Evolutionary conservation across 805 yeast genomes (phyloP), one percentile per base, ranked within the genome.

Genomic region (Teunomyces funiuensis): DNA sequence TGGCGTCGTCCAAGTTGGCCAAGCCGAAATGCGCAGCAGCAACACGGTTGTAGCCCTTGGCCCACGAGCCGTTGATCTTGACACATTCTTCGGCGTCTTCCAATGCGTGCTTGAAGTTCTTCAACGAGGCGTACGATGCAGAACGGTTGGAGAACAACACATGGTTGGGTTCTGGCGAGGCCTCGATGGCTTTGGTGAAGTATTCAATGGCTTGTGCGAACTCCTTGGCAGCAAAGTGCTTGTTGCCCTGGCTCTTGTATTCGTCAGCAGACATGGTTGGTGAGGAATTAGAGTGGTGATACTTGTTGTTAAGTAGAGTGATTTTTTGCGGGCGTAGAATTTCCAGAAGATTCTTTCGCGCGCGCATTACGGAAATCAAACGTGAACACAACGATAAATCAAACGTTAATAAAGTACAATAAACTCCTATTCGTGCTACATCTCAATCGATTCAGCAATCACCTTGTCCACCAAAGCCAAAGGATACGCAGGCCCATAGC

Each of bases 11-110:
- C 37, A 83, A 75, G 45, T 86, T 77, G 13, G 88, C 88, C 45
- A 85, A 70, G n/a, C 99, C 99, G 55, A 74, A 83, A 37, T 83
- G 80, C 23, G 99, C 99, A 50, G 97, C 90, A 45, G 88, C 99
- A 27, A 85, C 85, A 66, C 99, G 83, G 57, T 82, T 85, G 73
- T 85, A 87, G 36, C 98, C 99, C 67, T 93, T 93, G 16, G 97
- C 89, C 98, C 98, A 93, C 2, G 83, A 51, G 11, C 89, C 83
- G 50, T 86, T 88, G 66, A 89, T 81, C 55, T 79, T 76, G 40
- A 85, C 82, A 67, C 96, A 85, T 57, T 85, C 79, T 44, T 86
- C 67, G 13, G 98, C 99, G 63, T 93, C 99, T 34, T 73, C 70
- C 45, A 88, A 71, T 3, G 98, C 99, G 45, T 82, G 69, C 16